Base-by-base conservation (phyloP, 2,329 filamentous ascomycete genomes). In the Exophiala phaeomuriformis region DNA sequence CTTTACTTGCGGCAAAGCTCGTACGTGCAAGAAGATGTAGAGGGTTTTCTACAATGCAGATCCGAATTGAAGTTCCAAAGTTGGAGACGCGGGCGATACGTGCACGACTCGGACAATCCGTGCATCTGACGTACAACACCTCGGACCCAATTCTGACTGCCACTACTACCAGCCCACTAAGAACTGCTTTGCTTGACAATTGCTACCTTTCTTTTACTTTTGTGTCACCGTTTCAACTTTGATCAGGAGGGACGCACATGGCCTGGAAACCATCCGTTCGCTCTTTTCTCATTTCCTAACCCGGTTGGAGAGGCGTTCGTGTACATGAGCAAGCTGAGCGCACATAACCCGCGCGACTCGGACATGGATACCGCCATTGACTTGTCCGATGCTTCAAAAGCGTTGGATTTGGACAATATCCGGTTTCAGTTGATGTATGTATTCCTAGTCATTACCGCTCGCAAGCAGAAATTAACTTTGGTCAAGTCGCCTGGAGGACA, bases 311-410 rank as follows among this genome's bases (percentile, higher is more conserved):
- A 41, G 39, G 4, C 39, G 28, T 41, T 9, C 12, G 27, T 5
- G 5, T 41, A 27, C 28, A 41, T 41, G 39, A 5, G 3, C 39
- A 27, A 10, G 10, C 5, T 5, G 5, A 4, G 39, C 3, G 6
- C 39, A 41, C 39, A 41, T 41, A 41, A 28, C 5, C 55, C 51
- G 45, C 51, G 47, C 37, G 41, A 52, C 44, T 43, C 49, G n/a
- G 49, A 56, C 50, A 98, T 98, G 93, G 93, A 98, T 69, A 79
- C 87, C 12, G 82, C 89, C 45, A 89, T 97, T 66, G 90, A 96
- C 69, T 82, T 95, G 57, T 88, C 84, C 37, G 87, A 97, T 71
- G 81, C 84, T 66, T 82, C 82, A 62, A 87, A 88, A 75, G 90
- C 91, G 10, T 76, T 98, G 65, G 90, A 97, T 68, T 80, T 98